phyloP scores from a whole-genome alignment of 148 eudicot genomes.

The Fagopyrum homotropicum region DNA sequence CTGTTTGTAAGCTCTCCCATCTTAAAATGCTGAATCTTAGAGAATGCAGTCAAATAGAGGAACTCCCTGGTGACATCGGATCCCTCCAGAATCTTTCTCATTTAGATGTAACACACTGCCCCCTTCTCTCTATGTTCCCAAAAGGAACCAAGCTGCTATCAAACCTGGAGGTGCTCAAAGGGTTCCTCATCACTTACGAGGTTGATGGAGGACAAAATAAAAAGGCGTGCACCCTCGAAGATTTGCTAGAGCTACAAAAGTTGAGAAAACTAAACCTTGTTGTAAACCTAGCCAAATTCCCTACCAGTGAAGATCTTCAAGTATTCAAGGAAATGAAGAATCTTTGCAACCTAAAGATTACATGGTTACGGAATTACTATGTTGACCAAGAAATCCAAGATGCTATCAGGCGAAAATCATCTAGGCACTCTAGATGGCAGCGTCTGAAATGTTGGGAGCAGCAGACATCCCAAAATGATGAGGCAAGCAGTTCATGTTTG shows the following conservation, averaged over 20 bases:
- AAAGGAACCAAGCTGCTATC: neutral
- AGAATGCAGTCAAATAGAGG: neutral
- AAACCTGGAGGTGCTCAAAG: neutral
- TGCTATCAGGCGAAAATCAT: neutral
- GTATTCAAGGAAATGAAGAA: neutral
- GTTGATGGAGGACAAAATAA: neutral
- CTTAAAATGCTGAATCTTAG: neutral
- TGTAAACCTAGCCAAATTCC: neutral
- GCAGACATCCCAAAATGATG: conserved; percentile 21
- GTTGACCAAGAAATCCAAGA: neutral
- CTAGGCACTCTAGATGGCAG: neutral
- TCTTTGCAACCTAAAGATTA: neutral
- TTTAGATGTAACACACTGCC: neutral
- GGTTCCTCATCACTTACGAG: neutral
- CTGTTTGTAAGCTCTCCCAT: neutral
- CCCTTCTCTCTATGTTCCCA: neutral
- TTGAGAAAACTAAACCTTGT: neutral
- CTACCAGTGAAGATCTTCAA: neutral
- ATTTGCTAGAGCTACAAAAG: neutral
- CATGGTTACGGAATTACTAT: neutral
- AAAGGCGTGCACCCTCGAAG: neutral
- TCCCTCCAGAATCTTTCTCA: neutral
- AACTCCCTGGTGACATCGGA: neutral
- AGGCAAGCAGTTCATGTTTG: conserved; percentile 24
- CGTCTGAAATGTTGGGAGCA: conserved; percentile 5